phyloP scores from a whole-genome alignment of 192 early-diverging fungal genomes.

The Backusella morwellensis region DNA sequence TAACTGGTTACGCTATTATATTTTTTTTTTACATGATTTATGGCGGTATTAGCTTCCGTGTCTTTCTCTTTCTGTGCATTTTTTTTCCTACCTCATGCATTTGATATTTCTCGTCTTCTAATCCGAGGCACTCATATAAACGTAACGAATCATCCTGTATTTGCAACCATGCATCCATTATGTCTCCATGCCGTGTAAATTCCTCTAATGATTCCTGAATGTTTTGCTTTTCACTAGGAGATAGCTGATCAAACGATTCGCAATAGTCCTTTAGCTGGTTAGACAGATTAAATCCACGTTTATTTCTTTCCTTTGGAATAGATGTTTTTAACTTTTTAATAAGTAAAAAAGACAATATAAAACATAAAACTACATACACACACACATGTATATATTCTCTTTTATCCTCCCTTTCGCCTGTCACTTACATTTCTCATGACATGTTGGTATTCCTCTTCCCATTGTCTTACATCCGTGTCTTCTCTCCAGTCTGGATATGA shows the following conservation, averaged over 20 bases:
- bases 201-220: not conserved
- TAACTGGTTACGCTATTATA: not conserved
- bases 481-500: constrained; percentile 28
- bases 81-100: constrained; percentile 17
- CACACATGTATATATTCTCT: not conserved
- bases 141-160: constrained; percentile 30
- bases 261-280: constrained; percentile 17
- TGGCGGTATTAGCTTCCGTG: not conserved
- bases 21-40: not conserved
- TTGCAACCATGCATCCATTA: constrained; percentile 31
- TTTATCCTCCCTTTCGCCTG: not conserved
- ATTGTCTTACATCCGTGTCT: constrained; percentile 14
- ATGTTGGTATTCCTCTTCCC: constrained; percentile 32
- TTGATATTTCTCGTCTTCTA: constrained; percentile 30
- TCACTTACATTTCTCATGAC: constrained; percentile 27
- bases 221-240: constrained; percentile 9
- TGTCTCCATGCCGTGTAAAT: constrained; percentile 1
- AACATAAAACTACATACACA: not conserved
- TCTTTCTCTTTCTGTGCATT: not conserved
- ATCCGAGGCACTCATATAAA: constrained; percentile 25
- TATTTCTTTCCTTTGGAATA: constrained; percentile 23
- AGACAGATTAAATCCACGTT: constrained; percentile 1
- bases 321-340: not conserved
- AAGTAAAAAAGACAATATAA: not conserved
- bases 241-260: constrained; percentile 21